phyloP scores from a whole-genome alignment of 176 grass and related monocot genomes.

The Avena sativa region DNA sequence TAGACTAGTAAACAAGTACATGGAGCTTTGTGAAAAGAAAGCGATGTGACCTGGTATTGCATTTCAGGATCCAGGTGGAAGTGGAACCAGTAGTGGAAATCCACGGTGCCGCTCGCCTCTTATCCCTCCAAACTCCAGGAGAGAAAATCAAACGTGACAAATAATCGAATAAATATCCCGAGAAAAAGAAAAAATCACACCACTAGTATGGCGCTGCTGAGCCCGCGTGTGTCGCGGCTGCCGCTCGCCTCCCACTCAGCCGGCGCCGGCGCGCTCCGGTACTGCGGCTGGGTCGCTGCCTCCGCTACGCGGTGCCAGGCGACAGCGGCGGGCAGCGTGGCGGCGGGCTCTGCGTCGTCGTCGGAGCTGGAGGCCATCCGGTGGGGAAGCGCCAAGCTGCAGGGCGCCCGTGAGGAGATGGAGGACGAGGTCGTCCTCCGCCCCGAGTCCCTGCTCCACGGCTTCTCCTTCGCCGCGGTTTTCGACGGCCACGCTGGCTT shows the following conservation, averaged over 20 bases:
- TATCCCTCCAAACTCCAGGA: constrained; percentile 23
- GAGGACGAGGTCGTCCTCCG: constrained; percentile 88
- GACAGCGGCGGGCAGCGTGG: constrained; percentile 53
- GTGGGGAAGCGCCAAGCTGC: constrained; percentile 88
- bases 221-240: constrained; percentile 70
- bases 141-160: neutral
- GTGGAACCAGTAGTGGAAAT: constrained; percentile 12
- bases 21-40: neutral
- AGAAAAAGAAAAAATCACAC: constrained; percentile 2
- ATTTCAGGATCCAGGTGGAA: neutral
- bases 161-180: neutral
- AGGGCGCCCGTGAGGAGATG: constrained; percentile 90
- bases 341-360: constrained; percentile 45
- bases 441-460: constrained; percentile 56
- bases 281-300: constrained; percentile 18
- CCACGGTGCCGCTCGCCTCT: constrained; percentile 45
- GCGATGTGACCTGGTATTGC: constrained; percentile 25
- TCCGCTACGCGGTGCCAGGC: constrained; percentile 49
- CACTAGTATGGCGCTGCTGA: constrained; percentile 75
- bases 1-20: too few species aligned
- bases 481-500: constrained; percentile 93
- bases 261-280: constrained; percentile 17
- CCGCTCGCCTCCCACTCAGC: constrained; percentile 42
- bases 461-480: constrained; percentile 94
- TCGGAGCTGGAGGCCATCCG: constrained; percentile 61